A percentile compares a stretch with the other conserved stretches of the same genome.
Conservation (phyloP, 805 yeast genomes). For the Cyberlindnera amylophila region DNA sequence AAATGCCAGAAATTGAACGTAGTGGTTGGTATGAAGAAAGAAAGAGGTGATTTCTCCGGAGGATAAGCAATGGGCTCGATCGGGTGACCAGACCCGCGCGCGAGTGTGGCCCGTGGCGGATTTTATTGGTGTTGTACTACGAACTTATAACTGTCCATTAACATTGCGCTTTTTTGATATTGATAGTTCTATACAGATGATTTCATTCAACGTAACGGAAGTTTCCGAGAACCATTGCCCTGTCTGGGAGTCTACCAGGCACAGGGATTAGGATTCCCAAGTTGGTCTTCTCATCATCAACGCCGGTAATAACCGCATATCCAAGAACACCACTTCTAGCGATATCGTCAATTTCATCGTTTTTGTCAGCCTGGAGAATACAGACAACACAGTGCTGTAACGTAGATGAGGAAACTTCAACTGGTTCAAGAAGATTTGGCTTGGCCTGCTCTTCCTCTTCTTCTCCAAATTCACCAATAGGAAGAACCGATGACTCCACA, state of each 20-base stretch:
- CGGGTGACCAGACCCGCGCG: background rate
- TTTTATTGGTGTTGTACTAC: too few species aligned
- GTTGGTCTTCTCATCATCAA: slow-evolving; percentile 70
- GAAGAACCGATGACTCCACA: slow-evolving; percentile 24
- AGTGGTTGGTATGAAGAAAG: background rate
- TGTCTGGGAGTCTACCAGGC: slow-evolving; percentile 79
- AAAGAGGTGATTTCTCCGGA: background rate
- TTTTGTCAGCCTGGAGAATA: slow-evolving; percentile 45
- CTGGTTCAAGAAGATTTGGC: slow-evolving; percentile 26
- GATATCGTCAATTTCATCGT: slow-evolving; percentile 45
- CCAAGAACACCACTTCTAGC: slow-evolving; percentile 65
- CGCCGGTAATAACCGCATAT: slow-evolving; percentile 52
- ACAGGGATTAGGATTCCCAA: slow-evolving; percentile 77
- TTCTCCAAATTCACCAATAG: slow-evolving; percentile 26
- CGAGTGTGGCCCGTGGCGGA: background rate
- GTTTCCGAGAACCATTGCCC: slow-evolving; percentile 69
- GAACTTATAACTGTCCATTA: too few species aligned
- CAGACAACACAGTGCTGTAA: slow-evolving; percentile 79
- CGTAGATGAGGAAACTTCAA: slow-evolving; percentile 47
- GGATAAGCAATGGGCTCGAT: background rate
- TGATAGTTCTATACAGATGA: background rate
- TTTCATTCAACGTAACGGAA: slow-evolving; percentile 75
- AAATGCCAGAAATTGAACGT: too few species aligned
- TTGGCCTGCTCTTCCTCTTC: slow-evolving; percentile 28
- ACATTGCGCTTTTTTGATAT: background rate